phyloP scores from a whole-genome alignment of 2,329 filamentous ascomycete species.

The Harringtonia lauricola region DNA sequence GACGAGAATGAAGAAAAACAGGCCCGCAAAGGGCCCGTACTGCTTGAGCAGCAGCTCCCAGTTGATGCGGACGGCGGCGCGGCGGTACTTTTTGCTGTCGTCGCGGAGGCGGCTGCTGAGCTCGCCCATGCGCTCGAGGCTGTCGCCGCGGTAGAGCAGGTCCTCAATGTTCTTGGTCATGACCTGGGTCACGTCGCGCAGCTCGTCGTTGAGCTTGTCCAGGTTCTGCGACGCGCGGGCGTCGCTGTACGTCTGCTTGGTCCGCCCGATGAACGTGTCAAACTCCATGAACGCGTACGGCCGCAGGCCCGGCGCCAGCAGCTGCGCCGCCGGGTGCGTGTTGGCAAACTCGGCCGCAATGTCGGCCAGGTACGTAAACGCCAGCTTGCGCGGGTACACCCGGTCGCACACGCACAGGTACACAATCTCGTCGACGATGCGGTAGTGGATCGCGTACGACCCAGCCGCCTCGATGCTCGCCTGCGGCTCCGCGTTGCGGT shows the following conservation, averaged over 20 bases:
- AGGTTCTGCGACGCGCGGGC: slow-evolving; percentile 84
- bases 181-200: slow-evolving; percentile 94
- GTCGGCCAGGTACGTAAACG: slow-evolving; percentile 95
- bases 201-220: slow-evolving; percentile 90
- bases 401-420: slow-evolving; percentile 91
- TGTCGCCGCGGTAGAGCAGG: slow-evolving; percentile 87
- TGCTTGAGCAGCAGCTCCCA: slow-evolving; percentile 96
- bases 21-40: slow-evolving; percentile 80
- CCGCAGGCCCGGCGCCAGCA: slow-evolving; percentile 63
- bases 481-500: slow-evolving; percentile 79
- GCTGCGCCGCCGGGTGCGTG: slow-evolving; percentile 64
- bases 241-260: slow-evolving; percentile 90
- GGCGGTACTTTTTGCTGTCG: slow-evolving; percentile 88
- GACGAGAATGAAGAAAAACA: slow-evolving; percentile 72
- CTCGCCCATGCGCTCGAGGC: slow-evolving; percentile 92
- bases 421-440: slow-evolving; percentile 74
- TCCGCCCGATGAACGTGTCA: slow-evolving; percentile 90
- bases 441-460: slow-evolving; percentile 71
- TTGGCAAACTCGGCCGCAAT: slow-evolving; percentile 82
- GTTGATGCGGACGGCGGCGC: slow-evolving; percentile 89
- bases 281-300: slow-evolving; percentile 98
- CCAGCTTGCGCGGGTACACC: slow-evolving; percentile 93
- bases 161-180: slow-evolving; percentile 99
- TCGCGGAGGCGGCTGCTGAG: slow-evolving; percentile 78
- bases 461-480: slow-evolving; percentile 77